Evolutionary conservation across 306 rosid species (phyloP).

Genomic region (Cucumis hystrix): DNA sequence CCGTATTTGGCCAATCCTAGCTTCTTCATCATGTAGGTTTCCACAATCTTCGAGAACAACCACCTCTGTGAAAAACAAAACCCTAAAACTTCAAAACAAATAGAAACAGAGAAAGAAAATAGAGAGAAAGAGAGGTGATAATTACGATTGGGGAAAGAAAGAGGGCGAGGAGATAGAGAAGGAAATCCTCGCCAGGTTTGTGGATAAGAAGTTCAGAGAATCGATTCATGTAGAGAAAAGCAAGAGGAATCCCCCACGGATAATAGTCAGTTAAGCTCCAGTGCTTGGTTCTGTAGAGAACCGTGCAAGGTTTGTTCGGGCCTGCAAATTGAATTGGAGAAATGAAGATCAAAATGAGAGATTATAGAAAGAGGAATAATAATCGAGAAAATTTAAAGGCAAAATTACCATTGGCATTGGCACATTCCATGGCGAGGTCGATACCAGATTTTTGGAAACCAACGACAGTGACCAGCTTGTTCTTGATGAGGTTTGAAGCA

Average conservation of each 20-base stretch:
- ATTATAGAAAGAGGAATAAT: too few species aligned
- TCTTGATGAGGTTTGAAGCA: too few species aligned
- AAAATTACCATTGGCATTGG: too few species aligned
- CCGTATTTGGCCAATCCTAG: conserved; percentile 36
- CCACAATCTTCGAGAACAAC: conserved; percentile 46
- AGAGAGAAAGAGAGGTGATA: background rate
- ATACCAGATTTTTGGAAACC: too few species aligned
- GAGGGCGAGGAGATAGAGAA: conserved; percentile 35
- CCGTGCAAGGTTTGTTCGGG: too few species aligned
- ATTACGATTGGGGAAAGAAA: conserved; percentile 52
- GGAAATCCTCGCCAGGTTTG: conserved; percentile 47
- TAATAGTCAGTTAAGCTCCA: background rate
- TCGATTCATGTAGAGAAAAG: conserved; percentile 40
- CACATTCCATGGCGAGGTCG: too few species aligned
- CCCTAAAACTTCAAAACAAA: background rate
- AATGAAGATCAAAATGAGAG: too few species aligned
- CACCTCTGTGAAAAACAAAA: conserved; percentile 25
- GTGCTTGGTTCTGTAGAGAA: too few species aligned
- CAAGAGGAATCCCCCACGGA: conserved; percentile 65
- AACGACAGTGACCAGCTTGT: too few species aligned
- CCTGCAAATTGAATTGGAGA: too few species aligned
- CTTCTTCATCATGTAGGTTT: conserved; percentile 33
- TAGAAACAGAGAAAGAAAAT: background rate
- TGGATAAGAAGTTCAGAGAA: conserved; percentile 55
- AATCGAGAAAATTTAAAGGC: too few species aligned